Evolutionary conservation across 208 protist genomes (phyloP), one percentile per base, ranked within the genome.

Genomic region (Acanthamoeba culbertsoni): DNA sequence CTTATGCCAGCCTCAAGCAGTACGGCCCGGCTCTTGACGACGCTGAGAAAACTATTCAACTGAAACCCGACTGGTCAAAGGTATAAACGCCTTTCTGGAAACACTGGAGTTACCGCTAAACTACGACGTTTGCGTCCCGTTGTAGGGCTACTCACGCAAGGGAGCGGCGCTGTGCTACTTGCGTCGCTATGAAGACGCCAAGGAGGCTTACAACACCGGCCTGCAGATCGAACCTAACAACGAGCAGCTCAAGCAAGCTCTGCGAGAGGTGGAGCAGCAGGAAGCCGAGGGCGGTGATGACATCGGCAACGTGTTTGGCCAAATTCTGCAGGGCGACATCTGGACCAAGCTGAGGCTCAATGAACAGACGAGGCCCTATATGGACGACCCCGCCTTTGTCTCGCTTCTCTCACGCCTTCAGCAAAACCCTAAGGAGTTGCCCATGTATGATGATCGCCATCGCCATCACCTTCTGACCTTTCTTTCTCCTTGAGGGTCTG

Each of bases 51-150:
- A 95, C 86, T 62, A 89, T 98, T 18, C 48, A 53, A 12, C 31
- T 97, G 42, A 97, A 97, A 55, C 91, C 94, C 0, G 95, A 95
- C 23, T 98, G 96, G 96, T 94, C 93, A n/a, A 98, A 98, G 96
- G 97, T 91, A 31, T 16, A 2, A 8, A 40, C 43, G 2, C 23
- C 37, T 42, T 45, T 31, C 73, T 57, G 3, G 73, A 20, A 75
- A n/a, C 7, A 75, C 4, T 37, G 73, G 35, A 35, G 26, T 4
- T 73, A 20, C 23, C 8, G 42, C 45, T 91, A 14, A 82, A 42
- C 10, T 14, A 5, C 8, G n/a, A 46, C 23, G 53, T 40, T 59
- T 86, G n/a, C 0, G 18, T 5, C 57, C 59, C 26, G 28, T 6
- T 33, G n/a, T 62, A 75, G 45, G 63, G 94, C 53, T 97, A 97